Percentiles rank a stretch among this genome's conserved stretches.
phyloP scores from a whole-genome alignment of 495 filamentous ascomycete species.

The Aspergillus avenaceus region DNA sequence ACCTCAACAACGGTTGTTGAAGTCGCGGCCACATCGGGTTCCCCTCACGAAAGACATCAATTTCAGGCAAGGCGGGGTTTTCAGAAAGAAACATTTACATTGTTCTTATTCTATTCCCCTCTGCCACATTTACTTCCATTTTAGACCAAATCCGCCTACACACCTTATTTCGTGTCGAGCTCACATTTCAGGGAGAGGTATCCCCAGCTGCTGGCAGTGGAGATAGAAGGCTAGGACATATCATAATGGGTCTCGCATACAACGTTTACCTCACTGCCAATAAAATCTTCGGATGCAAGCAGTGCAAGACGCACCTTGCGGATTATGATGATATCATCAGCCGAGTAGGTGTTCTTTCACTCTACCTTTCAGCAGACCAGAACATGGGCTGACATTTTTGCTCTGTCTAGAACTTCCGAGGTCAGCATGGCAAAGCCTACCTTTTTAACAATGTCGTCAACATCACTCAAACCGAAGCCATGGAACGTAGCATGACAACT shows the following conservation, averaged over 20 bases:
- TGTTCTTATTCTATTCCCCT: neutral
- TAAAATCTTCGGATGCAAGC: conserved; percentile 93
- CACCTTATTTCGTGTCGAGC: conserved; percentile 6
- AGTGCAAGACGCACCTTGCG: conserved; percentile 90
- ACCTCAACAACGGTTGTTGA: neutral
- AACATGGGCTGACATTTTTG: conserved; percentile 12
- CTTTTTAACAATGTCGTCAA: conserved; percentile 96
- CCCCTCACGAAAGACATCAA: neutral
- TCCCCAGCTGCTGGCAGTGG: conserved; percentile 10
- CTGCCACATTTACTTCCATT: neutral
- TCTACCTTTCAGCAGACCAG: conserved; percentile 3
- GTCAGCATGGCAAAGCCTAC: conserved; percentile 97
- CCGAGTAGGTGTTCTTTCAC: conserved; percentile 54
- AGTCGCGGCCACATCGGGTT: neutral
- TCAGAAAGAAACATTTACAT: conserved; percentile 1
- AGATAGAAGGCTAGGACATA: conserved; percentile 12
- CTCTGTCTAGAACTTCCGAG: conserved; percentile 83
- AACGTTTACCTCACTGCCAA: conserved; percentile 89
- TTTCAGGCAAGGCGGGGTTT: conserved; percentile 10
- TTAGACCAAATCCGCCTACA: neutral
- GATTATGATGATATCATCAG: conserved; percentile 96
- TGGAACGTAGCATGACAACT: conserved; percentile 98
- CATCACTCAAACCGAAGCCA: conserved; percentile 69
- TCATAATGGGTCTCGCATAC: conserved; percentile 87
- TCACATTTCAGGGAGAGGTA: conserved; percentile 17